Conservation (phyloP, 129 eudicot genomes). For the Tagetes patula region DNA sequence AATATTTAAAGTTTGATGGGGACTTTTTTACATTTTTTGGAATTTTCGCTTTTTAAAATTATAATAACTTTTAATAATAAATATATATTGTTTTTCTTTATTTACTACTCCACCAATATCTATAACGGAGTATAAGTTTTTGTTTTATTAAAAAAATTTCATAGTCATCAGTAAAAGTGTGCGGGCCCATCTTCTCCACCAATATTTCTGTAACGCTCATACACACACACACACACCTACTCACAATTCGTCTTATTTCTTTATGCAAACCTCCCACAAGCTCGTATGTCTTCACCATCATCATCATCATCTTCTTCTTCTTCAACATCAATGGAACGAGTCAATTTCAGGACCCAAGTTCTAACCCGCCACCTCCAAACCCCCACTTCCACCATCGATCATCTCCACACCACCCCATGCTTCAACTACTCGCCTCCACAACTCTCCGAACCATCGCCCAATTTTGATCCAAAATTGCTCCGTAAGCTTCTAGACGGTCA, state of each 20-base stretch:
- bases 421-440: constrained; percentile 69
- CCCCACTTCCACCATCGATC: constrained; percentile 17
- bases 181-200: background rate
- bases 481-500: constrained; percentile 61
- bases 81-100: too few relatives aligned
- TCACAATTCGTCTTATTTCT: background rate
- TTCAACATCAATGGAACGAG: constrained; percentile 41
- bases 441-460: constrained; percentile 30
- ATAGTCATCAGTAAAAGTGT: too few relatives aligned
- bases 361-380: constrained; percentile 48
- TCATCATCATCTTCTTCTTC: constrained; percentile 4
- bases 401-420: constrained; percentile 44
- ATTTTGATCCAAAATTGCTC: constrained; percentile 53
- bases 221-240: background rate
- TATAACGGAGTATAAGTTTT: too few relatives aligned
- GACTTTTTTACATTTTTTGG: too few relatives aligned
- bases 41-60: too few relatives aligned
- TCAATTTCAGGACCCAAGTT: constrained; percentile 51
- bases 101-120: too few relatives aligned
- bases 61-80: too few relatives aligned
- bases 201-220: background rate
- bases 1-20: too few relatives aligned
- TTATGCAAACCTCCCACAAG: background rate
- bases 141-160: too few relatives aligned
- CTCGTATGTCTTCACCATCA: background rate